Percentiles rank a stretch among this genome's conserved stretches.
Evolutionary conservation across 257 asterid genomes (phyloP).

Genomic region (Fraxinus americana): DNA sequence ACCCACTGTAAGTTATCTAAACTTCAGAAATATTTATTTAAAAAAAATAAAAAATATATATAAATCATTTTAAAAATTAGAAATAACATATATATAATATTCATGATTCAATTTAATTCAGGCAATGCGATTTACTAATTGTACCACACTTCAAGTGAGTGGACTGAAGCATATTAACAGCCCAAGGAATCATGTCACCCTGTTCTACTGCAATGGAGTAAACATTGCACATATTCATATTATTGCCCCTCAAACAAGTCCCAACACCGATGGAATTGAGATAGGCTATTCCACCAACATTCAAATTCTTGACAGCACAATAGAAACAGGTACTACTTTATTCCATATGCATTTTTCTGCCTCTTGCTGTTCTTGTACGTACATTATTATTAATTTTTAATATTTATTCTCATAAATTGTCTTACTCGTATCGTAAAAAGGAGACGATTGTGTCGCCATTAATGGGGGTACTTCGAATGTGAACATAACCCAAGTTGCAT

Average conservation of each 20-base stretch:
- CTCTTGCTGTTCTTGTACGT: no score
- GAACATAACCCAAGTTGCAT: slow-evolving; percentile 38
- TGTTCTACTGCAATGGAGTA: slow-evolving; percentile 34
- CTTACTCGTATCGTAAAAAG: slow-evolving; percentile 22
- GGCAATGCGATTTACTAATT: slow-evolving; percentile 46
- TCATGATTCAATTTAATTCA: background rate
- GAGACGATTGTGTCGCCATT: slow-evolving; percentile 60
- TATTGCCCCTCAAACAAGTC: slow-evolving; percentile 48
- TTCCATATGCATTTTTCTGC: no score
- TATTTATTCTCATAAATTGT: no score
- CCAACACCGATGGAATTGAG: slow-evolving; percentile 67
- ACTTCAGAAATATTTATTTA: background rate
- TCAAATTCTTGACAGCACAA: slow-evolving; percentile 29
- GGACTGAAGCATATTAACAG: slow-evolving; percentile 53
- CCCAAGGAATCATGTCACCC: slow-evolving; percentile 39
- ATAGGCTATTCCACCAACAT: slow-evolving; percentile 36
- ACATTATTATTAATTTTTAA: no score
- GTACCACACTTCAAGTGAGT: slow-evolving; percentile 35
- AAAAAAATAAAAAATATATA: no score
- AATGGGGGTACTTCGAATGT: slow-evolving; percentile 47
- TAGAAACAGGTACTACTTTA: slow-evolving; percentile 34
- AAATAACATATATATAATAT: background rate
- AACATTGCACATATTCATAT: slow-evolving; percentile 37
- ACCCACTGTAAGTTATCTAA: slow-evolving; percentile 37
- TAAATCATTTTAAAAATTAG: no score